Evolutionary conservation across 768 basidiomycete species (phyloP).

Genomic region (Lactarius quietus): DNA sequence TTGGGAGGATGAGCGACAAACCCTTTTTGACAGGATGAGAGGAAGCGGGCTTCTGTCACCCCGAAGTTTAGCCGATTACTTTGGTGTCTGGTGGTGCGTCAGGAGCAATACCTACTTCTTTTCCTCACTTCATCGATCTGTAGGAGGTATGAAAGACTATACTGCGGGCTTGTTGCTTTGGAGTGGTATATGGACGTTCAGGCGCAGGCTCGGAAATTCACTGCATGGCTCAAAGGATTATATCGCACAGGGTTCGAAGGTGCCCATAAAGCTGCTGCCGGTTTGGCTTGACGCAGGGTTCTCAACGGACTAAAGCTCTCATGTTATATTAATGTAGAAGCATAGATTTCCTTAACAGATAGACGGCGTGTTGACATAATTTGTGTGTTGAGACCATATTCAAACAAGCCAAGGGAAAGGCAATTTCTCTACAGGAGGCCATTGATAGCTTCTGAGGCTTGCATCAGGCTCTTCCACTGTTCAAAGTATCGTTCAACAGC

Average conservation of each 20-base stretch:
- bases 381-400: neutral
- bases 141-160: slow-evolving; percentile 60
- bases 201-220: slow-evolving; percentile 50
- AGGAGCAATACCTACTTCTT: neutral
- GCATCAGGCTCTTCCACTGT: slow-evolving; percentile 23
- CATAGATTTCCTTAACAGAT: slow-evolving; percentile 8
- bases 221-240: slow-evolving; percentile 66
- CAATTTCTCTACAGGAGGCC: slow-evolving; percentile 7
- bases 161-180: slow-evolving; percentile 46
- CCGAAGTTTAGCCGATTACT: slow-evolving; percentile 45
- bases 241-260: slow-evolving; percentile 56
- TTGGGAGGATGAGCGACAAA: slow-evolving; percentile 62
- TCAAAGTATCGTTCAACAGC: slow-evolving; percentile 37
- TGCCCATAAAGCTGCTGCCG: slow-evolving; percentile 69
- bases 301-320: slow-evolving; percentile 23
- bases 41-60: slow-evolving; percentile 50
- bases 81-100: slow-evolving; percentile 67
- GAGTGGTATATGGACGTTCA: slow-evolving; percentile 64
- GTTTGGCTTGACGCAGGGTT: slow-evolving; percentile 40
- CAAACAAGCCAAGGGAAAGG: neutral
- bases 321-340: slow-evolving; percentile 11
- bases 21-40: slow-evolving; percentile 40
- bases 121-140: slow-evolving; percentile 7
- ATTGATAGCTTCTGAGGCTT: slow-evolving; percentile 13
- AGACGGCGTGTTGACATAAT: neutral